Conservation (phyloP, 1,284 basidiomycete genomes). For the Malassezia sympodialis region DNA sequence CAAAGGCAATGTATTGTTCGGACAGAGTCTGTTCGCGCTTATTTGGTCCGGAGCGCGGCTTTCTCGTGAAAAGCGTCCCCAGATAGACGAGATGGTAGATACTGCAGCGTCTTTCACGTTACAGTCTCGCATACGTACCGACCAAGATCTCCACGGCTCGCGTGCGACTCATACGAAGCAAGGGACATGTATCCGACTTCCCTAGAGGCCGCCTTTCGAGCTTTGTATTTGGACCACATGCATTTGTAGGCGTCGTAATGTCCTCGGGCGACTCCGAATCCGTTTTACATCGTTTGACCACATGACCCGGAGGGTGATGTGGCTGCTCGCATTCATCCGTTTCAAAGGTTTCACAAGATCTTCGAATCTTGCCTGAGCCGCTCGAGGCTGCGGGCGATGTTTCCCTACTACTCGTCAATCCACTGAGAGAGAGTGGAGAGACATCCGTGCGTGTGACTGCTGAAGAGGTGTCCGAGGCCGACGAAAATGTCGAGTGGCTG, state of each 20-base stretch:
- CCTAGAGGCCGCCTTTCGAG: background rate
- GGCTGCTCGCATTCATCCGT: background rate
- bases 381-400: slow-evolving; percentile 10
- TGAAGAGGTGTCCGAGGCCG: slow-evolving; percentile 19
- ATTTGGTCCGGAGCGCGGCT: slow-evolving; percentile 9
- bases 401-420: background rate
- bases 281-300: slow-evolving; percentile 5
- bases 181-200: background rate
- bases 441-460: slow-evolving; percentile 1
- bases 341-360: background rate
- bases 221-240: background rate
- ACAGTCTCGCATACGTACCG: slow-evolving; percentile 5
- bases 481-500: slow-evolving; percentile 17
- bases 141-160: slow-evolving; percentile 14
- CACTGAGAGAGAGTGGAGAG: slow-evolving; percentile 2
- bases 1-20: slow-evolving; percentile 32
- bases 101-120: background rate
- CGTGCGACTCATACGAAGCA: slow-evolving; percentile 4
- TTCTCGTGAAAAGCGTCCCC: slow-evolving; percentile 21
- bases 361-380: background rate
- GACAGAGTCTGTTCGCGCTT: background rate
- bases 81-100: slow-evolving; percentile 10
- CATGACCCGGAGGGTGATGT: background rate
- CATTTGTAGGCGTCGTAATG: background rate
- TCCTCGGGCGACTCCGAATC: background rate